Base-by-base conservation (phyloP, 2,329 filamentous ascomycete species). In the Xylaria sp. region DNA sequence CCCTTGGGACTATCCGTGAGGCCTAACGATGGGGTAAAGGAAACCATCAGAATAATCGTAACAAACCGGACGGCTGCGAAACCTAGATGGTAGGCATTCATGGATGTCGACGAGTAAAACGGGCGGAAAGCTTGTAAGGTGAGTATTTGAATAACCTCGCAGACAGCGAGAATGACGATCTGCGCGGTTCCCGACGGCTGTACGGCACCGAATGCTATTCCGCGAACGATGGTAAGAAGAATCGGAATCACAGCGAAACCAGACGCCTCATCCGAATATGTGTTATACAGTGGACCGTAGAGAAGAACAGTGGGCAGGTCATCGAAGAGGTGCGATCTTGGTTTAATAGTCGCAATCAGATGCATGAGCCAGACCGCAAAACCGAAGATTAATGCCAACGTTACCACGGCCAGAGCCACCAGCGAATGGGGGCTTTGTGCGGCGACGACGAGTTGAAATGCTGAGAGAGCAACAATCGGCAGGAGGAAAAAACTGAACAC, bases 241-340 rank as follows among this genome's bases (percentile, higher is more conserved):
- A 96, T 85, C 0, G 93, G 92, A 18, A 97, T 86, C 48, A 96
- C 81, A 5, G 93, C 92, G 73, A 96, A 99, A 0, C 91, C 87
- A 6, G 93, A 91, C 0, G 92, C 91, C 72, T 93, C 90, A 72
- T 99, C 94, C 23, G 90, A 94, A 73, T 96, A 97, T 0, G 94
- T 99, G 75, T 99, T 99, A 75, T 99, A 99, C 6, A 99, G 79
- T 4, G 94, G 91, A 0, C 94, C 94, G 68, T 96, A 97, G 0
- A 91, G 82, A 2, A 99, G 80, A 7, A 97, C 86, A 0, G 91
- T 97, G 5, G 91, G 86, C 53, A 99, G 80, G 69, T 97, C 92
- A 74, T 99, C 94, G 72, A 97, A 99, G 8, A 99, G 80, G 66
- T 91, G 89, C 1, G 91, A 89, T 62, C 92, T 87, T 4, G 92